Evolutionary conservation across 2,329 filamentous ascomycete genomes (phyloP).

Genomic region (Exserohilum turcica): DNA sequence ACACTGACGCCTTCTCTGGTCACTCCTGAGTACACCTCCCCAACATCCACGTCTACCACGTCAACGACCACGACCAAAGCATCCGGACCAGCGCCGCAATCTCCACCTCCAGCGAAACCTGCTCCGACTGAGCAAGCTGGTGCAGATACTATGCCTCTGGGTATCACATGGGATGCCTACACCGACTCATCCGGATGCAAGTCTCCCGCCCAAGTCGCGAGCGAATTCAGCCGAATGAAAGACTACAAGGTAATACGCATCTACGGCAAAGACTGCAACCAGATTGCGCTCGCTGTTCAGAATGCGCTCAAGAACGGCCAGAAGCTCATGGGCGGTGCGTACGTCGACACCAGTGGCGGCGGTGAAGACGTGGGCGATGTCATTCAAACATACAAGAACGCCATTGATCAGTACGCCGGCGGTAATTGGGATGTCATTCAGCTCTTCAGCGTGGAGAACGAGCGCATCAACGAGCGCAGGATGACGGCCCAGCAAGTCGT

Average conservation of each 20-base stretch:
- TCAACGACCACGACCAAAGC: slow-evolving; percentile 1
- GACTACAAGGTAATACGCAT: slow-evolving; percentile 70
- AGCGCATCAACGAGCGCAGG: slow-evolving; percentile 66
- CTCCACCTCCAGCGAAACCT: slow-evolving; percentile 6
- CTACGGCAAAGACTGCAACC: slow-evolving; percentile 81
- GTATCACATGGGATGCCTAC: slow-evolving; percentile 44
- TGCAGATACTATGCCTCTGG: slow-evolving; percentile 28
- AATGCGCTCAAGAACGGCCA: slow-evolving; percentile 68
- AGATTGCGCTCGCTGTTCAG: slow-evolving; percentile 66
- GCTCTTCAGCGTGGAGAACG: slow-evolving; percentile 80
- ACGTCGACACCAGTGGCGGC: slow-evolving; percentile 57
- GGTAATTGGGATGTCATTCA: slow-evolving; percentile 72
- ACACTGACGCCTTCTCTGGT: slow-evolving; percentile 7
- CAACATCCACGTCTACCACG: no score
- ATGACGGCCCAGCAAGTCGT: slow-evolving; percentile 61
- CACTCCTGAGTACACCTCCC: no score
- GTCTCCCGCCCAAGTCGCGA: slow-evolving; percentile 62
- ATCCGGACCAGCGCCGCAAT: slow-evolving; percentile 3
- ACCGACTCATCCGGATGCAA: slow-evolving; percentile 62
- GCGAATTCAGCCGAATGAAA: slow-evolving; percentile 66
- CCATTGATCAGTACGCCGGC: slow-evolving; percentile 50
- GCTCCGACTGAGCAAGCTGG: slow-evolving; percentile 4
- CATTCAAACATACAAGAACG: slow-evolving; percentile 64
- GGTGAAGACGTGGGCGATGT: slow-evolving; percentile 56
- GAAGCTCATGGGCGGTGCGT: slow-evolving; percentile 77